Evolutionary conservation across 305 asterid genomes (phyloP).

Genomic region (Euphrasia arctica): DNA sequence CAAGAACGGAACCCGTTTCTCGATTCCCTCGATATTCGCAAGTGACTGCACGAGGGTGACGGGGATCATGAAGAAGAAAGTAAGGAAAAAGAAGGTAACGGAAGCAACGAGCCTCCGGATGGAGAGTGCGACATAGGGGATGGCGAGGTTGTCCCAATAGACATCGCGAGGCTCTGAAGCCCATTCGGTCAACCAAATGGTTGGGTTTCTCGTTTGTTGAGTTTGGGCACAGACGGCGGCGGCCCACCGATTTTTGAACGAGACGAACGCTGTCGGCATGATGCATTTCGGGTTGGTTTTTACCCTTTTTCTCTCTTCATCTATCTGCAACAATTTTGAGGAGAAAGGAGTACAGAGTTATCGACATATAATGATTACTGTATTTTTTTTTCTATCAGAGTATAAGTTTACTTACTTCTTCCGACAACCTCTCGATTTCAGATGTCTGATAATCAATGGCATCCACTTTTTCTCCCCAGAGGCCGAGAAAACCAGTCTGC

Average conservation of each 20-base stretch:
- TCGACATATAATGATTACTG: background rate
- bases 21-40: slow-evolving; percentile 71
- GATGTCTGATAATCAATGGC: slow-evolving; percentile 75
- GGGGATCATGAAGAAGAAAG: slow-evolving; percentile 90
- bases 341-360: background rate
- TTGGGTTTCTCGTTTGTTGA: slow-evolving; percentile 81
- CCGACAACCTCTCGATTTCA: slow-evolving; percentile 65
- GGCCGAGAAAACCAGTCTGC: slow-evolving; percentile 91
- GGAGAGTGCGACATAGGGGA: slow-evolving; percentile 77
- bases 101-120: slow-evolving; percentile 64
- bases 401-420: slow-evolving; percentile 48
- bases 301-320: slow-evolving; percentile 60
- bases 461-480: slow-evolving; percentile 72
- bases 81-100: slow-evolving; percentile 81
- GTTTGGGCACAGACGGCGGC: slow-evolving; percentile 98
- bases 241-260: slow-evolving; percentile 83
- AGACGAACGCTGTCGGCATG: slow-evolving; percentile 90
- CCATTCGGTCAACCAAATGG: slow-evolving; percentile 92
- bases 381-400: background rate
- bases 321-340: slow-evolving; percentile 55
- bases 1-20: slow-evolving; percentile 52
- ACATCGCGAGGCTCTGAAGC: slow-evolving; percentile 93
- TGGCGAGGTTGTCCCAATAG: slow-evolving; percentile 82
- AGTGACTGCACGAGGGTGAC: slow-evolving; percentile 86
- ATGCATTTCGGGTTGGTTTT: slow-evolving; percentile 58